Base-by-base conservation (phyloP, 176 grass and related monocot species). In the Thinopyrum elongatum region DNA sequence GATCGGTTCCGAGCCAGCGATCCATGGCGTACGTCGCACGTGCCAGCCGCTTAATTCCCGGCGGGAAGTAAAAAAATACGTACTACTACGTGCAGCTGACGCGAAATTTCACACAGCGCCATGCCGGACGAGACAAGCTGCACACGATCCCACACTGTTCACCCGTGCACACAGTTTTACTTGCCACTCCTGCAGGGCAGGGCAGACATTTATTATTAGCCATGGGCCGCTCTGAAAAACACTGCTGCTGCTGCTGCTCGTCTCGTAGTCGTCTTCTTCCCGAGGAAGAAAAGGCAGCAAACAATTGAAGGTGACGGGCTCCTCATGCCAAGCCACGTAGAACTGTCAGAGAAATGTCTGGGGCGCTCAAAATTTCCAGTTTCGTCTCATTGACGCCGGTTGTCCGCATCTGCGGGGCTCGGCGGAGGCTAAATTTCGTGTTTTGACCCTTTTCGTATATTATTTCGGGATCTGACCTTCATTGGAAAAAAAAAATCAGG, bases 111-210 rank as follows among this genome's bases (percentile, higher is more conserved):
- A 51, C 0, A 28, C 69, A 6, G 49, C 7, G 35, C 61, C 31
- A 53, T n/a, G 84, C 10, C 42, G 82, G 34, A 64, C 30, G 46
- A 86, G 83, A 78, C 83, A 68, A 67, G 60, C 83, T 27, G 61
- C 79, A 47, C 80, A 80, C 59, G 75, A 87, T 87, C 89, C 80
- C 85, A 80, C 66, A 76, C 80, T 87, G 80, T 80, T 87, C 85
- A 68, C 75, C 85, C 68, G 80, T 90, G 84, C 25, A 59, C 73
- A 58, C 62, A 72, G 4, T 60, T 70, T 84, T 76, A 74, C 26
- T 4, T 64, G 6, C 12, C 30, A 10, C 25, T 64, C 23, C 39
- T 35, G 47, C 75, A 58, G 10, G n/a, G 5, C 41, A 27, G 29
- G 68, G 1, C 39, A 27, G 41, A 1, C 25, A 75, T 76, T 30